These are phyloP conservation scores for Pythium apleroticum DNA, from an alignment of 352 stramenopile genomes.

Conservation along the genomic window DNA sequence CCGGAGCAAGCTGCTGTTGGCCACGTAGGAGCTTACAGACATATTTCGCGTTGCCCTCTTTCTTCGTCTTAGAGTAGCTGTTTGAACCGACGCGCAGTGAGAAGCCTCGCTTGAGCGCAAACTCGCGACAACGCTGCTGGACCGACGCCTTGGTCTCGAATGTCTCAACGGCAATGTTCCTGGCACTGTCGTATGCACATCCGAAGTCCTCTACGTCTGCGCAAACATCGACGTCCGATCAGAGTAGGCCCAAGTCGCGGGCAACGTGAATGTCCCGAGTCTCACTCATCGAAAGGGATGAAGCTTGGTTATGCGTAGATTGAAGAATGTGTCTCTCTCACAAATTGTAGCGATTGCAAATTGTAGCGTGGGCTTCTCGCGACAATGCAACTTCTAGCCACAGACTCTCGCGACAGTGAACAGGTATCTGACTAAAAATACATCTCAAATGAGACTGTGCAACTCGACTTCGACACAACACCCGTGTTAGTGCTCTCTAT, in stretches of 20 bases:
- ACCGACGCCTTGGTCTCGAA: not conserved
- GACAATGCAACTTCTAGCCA: no score
- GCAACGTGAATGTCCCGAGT: not conserved
- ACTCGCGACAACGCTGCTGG: not conserved
- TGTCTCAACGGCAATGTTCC: not conserved
- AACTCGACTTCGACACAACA: no score
- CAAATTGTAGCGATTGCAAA: no score
- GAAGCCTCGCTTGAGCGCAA: not conserved
- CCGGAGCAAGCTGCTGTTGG: not conserved
- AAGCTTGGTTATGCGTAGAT: not conserved
- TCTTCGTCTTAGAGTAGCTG: not conserved
- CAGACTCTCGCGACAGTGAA: no score
- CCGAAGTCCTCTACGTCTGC: not conserved
- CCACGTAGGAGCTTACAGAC: constrained; percentile 4
- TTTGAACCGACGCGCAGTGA: not conserved
- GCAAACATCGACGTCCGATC: not conserved
- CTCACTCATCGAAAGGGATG: no score
- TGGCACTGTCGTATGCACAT: not conserved
- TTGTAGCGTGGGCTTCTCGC: no score
- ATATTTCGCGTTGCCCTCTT: constrained; percentile 13
- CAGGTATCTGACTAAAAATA: no score
- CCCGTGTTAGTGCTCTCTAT: no score
- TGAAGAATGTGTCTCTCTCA: not conserved
- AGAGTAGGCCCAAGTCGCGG: not conserved
- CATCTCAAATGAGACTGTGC: no score